phyloP scores from a whole-genome alignment of 169 alveolate genomes.

The Sarcocystis neurona region DNA sequence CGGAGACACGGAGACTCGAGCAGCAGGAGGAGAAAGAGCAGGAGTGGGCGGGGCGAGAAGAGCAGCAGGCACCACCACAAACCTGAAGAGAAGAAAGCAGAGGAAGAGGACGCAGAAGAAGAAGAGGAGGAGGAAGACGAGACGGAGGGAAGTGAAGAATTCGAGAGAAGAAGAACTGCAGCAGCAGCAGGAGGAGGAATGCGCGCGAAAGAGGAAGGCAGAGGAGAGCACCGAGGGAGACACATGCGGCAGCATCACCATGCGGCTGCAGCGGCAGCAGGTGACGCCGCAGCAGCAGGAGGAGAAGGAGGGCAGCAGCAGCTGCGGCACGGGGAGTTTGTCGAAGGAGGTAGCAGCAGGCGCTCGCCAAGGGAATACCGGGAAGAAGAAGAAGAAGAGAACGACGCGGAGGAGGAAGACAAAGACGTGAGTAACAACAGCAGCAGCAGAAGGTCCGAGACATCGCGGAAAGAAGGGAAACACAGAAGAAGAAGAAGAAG shows the following conservation, averaged over 20 bases:
- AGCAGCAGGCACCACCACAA: not conserved
- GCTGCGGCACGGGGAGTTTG: not conserved
- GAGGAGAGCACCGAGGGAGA: not conserved
- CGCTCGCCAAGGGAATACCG: not conserved
- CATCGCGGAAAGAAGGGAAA: not conserved
- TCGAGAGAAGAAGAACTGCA: not conserved
- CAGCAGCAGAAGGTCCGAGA: not conserved
- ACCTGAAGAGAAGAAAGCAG: not conserved
- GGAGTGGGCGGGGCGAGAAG: not conserved
- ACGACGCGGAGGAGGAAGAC: not conserved
- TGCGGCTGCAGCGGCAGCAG: too few relatives aligned
- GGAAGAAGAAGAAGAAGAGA: not conserved
- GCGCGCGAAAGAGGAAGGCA: not conserved
- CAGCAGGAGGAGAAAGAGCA: not conserved
- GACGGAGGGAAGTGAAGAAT: not conserved
- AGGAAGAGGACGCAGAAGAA: not conserved
- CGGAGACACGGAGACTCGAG: not conserved
- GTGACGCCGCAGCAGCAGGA: too few relatives aligned
- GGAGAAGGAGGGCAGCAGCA: not conserved
- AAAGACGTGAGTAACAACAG: not conserved
- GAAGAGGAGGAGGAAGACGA: not conserved
- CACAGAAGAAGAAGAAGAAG: conserved; percentile 34
- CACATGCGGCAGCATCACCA: too few relatives aligned
- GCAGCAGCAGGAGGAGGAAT: not conserved
- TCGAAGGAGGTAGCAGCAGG: not conserved